Base-by-base conservation (phyloP, 164 flowering plant genomes). In the Annona squamosa region DNA sequence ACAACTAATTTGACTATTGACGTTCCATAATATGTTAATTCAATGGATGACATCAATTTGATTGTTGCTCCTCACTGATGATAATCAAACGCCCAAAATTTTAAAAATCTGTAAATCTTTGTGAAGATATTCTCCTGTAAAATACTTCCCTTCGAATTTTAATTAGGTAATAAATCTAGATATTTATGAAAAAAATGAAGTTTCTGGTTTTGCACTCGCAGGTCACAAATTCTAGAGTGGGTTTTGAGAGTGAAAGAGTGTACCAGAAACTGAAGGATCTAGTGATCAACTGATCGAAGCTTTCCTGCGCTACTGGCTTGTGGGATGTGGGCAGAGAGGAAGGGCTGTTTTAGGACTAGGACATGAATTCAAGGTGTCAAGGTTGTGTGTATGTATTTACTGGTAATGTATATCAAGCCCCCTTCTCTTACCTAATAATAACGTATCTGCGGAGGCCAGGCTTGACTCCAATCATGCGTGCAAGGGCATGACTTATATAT, bases 191-290 rank as follows among this genome's bases (percentile, higher is more conserved):
- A 42, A 63, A 12, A 3, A 46, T 56, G 10, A 1, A 70, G 41
- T 19, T 56, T 13, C 46, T 43, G 26, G 6, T 6, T 13, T 48
- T 45, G 2, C 19, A 59, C 75, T 77, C 56, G 68, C 46, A 86
- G 91, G 89, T 80, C 9, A 81, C 67, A 57, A 72, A 80, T 68
- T 70, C 87, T 18, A 86, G 92, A 70, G 79, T 86, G 73, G 92
- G 90, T 1, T 78, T 88, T 2, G 88, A 86, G 69, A 81, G 84
- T 42, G 64, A 82, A 75, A 85, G 84, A 75, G 78, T 88, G 2
- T 72, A 64, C 10, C 73, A 83, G 71, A 84, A 85, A 76, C 26
- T 88, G 73, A 77, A 80, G 45, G 83, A 85, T 16, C 65, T 88
- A 73, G 66, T 83, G 10, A 68, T 77, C 46, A 63, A 6, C 18